phyloP scores from a whole-genome alignment of 129 eudicot genomes.

The Chrysanthemum makinoi region DNA sequence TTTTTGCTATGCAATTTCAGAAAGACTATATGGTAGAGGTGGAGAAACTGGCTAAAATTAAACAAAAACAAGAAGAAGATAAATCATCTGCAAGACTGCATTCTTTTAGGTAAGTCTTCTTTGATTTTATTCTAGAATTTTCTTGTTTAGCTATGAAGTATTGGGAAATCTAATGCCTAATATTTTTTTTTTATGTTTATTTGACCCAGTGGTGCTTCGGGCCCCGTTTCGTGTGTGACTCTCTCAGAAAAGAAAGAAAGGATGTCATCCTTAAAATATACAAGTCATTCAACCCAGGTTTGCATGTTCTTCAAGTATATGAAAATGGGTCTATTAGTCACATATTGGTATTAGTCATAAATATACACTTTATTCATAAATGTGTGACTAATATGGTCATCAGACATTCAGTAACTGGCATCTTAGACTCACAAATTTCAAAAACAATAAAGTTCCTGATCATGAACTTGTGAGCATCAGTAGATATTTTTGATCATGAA shows the following conservation, averaged over 20 bases:
- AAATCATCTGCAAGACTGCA: conserved; percentile 70
- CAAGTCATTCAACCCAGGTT: conserved; percentile 51
- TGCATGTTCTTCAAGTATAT: not conserved
- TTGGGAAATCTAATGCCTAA: conserved; percentile 8
- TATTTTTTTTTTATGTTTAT: conserved; percentile 20
- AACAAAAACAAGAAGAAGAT: conserved; percentile 75
- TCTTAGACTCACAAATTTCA: too few species aligned
- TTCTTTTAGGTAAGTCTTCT: conserved; percentile 55
- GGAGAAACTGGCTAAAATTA: conserved; percentile 60
- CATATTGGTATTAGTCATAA: too few species aligned
- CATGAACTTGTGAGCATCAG: too few species aligned
- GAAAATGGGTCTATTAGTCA: not conserved
- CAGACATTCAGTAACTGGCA: too few species aligned
- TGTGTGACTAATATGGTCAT: too few species aligned
- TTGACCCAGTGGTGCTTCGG: conserved; percentile 40
- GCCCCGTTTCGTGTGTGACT: conserved; percentile 14
- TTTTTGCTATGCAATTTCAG: conserved; percentile 30
- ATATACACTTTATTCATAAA: too few species aligned
- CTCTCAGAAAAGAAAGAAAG: conserved; percentile 40
- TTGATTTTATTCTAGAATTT: conserved; percentile 12
- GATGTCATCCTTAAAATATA: conserved; percentile 51
- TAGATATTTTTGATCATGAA: too few species aligned
- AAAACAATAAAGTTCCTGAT: too few species aligned
- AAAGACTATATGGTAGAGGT: conserved; percentile 63
- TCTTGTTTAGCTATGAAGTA: not conserved